Evolutionary conservation across 1,284 basidiomycete genomes (phyloP), one percentile per base, ranked within the genome.

Genomic region (Anthracocystis panici-leucophaei): DNA sequence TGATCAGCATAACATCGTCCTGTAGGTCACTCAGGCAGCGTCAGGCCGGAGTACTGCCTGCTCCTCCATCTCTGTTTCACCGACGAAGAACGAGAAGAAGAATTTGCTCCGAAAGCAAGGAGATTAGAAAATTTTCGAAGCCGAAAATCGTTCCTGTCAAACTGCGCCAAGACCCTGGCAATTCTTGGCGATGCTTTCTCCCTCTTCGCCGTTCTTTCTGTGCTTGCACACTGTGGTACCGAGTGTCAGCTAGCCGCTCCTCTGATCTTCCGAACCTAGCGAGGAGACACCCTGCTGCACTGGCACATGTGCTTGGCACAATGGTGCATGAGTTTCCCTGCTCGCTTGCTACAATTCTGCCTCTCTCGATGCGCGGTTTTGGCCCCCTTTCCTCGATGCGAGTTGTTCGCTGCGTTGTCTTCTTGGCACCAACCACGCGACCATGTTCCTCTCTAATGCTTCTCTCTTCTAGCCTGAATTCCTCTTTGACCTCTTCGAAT

Each of bases 161-260:
- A 67, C 53, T 61, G 65, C 38, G 65, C 65, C 65, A 67, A 67
- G 65, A 38, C 27, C 52, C 35, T 31, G 41, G 46, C 46, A 27
- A 49, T 50, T 65, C 64, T 59, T 65, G 64, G 64, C 64, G 57
- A 55, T 56, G 12, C 52, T 20, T 14, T 11, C 18, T 10, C n/a
- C 3, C 48, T 20, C 29, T 49, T 31, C 48, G 48, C 27, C 25
- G 46, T 31, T 18, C 5, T 48, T 48, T 10, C 11, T 33, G 2
- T 29, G 25, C 5, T 10, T 7, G 11, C 18, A 44, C 2, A 21
- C 20, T 44, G 20, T 44, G 44, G 44, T 45, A 45, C 44, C 25
- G 45, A 21, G 33, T 33, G 33, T 33, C 29, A 29, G 33, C 33
- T 33, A 29, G 16, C 14, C 27, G 46, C 27, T n/a, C n/a, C 14